Evolutionary conservation across 805 yeast species (phyloP).

Genomic region (Pichia occidentalis): DNA sequence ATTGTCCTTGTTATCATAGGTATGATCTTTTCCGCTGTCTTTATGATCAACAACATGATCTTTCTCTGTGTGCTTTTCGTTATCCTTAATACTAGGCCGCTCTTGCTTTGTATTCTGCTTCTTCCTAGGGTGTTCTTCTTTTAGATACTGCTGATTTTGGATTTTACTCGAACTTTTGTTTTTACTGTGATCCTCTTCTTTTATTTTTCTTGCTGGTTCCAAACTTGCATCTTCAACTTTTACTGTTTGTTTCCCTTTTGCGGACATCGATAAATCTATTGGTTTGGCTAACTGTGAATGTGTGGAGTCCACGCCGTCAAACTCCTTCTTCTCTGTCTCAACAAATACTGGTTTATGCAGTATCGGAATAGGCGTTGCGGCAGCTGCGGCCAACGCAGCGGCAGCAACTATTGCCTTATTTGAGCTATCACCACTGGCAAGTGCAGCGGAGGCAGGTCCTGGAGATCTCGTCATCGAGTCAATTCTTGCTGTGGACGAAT

Average conservation of each 20-base stretch:
- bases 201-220: neutral
- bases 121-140: no score
- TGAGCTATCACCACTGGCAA: constrained; percentile 27
- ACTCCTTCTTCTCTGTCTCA: constrained; percentile 1
- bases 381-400: constrained; percentile 79
- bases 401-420: constrained; percentile 68
- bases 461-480: constrained; percentile 28
- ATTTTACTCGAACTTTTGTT: neutral
- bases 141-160: no score
- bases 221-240: neutral
- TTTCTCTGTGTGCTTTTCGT: no score
- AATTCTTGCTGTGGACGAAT: neutral
- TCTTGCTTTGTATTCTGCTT: no score
- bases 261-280: neutral
- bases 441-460: constrained; percentile 34
- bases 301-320: neutral
- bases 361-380: constrained; percentile 64
- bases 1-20: neutral
- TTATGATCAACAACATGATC: no score
- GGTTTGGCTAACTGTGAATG: neutral
- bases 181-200: neutral
- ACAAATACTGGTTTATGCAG: constrained; percentile 5
- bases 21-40: neutral
- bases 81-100: no score
- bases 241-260: neutral